These are phyloP conservation scores for Lactarius quietus DNA, from an alignment of 768 basidiomycete genomes.

Conservation along the genomic window DNA sequence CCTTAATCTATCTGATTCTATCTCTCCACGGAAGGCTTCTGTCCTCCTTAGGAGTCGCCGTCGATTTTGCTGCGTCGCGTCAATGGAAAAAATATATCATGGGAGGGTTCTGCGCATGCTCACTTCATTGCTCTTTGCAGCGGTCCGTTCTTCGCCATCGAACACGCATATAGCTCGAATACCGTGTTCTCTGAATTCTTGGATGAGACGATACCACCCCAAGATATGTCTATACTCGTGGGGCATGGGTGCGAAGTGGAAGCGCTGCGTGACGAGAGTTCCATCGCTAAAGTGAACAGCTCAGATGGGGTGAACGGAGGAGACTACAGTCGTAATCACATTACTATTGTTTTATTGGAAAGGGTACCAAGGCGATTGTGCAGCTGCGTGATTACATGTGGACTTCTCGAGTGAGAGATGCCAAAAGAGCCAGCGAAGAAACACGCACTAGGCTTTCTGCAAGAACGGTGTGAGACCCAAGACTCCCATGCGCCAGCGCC, in stretches of 20 bases:
- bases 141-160: conserved; percentile 64
- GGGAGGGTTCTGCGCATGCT: conserved; percentile 21
- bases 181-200: conserved; percentile 54
- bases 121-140: conserved; percentile 73
- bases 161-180: conserved; percentile 74
- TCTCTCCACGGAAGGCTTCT: conserved; percentile 47
- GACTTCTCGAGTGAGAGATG: conserved; percentile 39
- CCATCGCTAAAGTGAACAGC: conserved; percentile 56
- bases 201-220: conserved; percentile 70
- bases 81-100: not conserved
- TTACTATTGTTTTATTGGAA: conserved; percentile 64
- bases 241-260: conserved; percentile 66
- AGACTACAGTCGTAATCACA: conserved; percentile 45
- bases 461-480: conserved; percentile 67
- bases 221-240: conserved; percentile 67
- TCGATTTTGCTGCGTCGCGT: conserved; percentile 47
- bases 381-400: conserved; percentile 57
- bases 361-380: conserved; percentile 61
- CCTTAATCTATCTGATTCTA: conserved; percentile 56
- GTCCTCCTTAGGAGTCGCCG: conserved; percentile 49
- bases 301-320: conserved; percentile 11
- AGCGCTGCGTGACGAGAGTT: conserved; percentile 78
- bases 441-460: conserved; percentile 56
- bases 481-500: conserved; percentile 57
- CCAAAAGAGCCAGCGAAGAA: not conserved